phyloP scores from a whole-genome alignment of 495 filamentous ascomycete genomes.

The Oidiodendron maius region DNA sequence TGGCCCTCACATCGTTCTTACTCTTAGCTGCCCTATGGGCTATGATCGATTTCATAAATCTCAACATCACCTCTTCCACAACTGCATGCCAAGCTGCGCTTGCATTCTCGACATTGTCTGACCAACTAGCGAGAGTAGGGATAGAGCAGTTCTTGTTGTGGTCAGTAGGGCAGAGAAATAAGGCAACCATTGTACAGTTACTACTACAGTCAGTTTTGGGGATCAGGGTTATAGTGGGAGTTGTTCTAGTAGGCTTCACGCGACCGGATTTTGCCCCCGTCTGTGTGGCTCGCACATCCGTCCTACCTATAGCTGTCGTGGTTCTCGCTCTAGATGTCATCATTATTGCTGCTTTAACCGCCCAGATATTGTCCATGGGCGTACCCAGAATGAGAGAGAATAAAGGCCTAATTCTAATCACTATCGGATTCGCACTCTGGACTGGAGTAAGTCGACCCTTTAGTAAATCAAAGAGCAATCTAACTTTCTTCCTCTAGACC shows the following conservation, averaged over 20 bases:
- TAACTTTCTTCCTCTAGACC: slow-evolving; percentile 28
- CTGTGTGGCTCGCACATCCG: slow-evolving; percentile 40
- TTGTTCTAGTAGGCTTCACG: slow-evolving; percentile 43
- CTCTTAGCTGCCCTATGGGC: slow-evolving; percentile 45
- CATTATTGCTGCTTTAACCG: slow-evolving; percentile 34
- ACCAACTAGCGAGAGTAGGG: slow-evolving; percentile 43
- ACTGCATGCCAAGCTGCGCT: slow-evolving; percentile 41
- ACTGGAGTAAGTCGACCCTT: slow-evolving; percentile 38
- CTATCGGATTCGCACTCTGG: slow-evolving; percentile 41
- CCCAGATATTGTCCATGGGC: slow-evolving; percentile 29
- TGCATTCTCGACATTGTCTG: slow-evolving; percentile 43
- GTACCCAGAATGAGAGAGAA: slow-evolving; percentile 21
- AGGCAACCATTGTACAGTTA: slow-evolving; percentile 23
- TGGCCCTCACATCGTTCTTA: slow-evolving; percentile 53
- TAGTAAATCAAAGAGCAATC: too few relatives aligned
- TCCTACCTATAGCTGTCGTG: slow-evolving; percentile 35
- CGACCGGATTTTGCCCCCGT: slow-evolving; percentile 41
- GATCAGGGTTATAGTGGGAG: slow-evolving; percentile 39
- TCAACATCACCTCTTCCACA: slow-evolving; percentile 35
- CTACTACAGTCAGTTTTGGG: slow-evolving; percentile 33
- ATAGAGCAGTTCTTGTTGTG: slow-evolving; percentile 48
- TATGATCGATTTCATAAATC: slow-evolving; percentile 38
- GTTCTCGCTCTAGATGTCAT: slow-evolving; percentile 38
- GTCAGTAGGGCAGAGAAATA: slow-evolving; percentile 24
- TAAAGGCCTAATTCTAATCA: slow-evolving; percentile 32